Evolutionary conservation across 225 moss, liverwort and hornwort species (phyloP).

Genomic region (Pseudoscleropodium purum): DNA sequence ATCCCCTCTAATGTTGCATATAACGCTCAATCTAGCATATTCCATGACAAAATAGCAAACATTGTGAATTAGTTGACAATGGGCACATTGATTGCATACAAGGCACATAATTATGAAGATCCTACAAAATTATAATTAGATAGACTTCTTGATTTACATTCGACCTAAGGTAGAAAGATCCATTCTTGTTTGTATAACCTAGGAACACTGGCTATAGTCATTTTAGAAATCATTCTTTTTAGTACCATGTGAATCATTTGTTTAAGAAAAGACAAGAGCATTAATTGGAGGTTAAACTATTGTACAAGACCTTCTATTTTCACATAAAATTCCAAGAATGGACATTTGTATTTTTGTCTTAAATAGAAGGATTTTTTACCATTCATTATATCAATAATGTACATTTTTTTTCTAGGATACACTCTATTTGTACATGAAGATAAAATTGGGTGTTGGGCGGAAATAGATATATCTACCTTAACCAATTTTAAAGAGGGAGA

Average conservation of each 20-base stretch:
- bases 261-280: neutral
- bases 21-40: neutral
- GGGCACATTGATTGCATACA: neutral
- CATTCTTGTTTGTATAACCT: fast-evolving
- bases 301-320: neutral
- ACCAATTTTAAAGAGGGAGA: neutral
- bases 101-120: neutral
- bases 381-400: neutral
- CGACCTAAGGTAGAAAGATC: neutral
- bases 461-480: neutral
- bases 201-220: fast-evolving
- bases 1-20: too few relatives aligned
- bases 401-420: neutral
- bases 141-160: neutral
- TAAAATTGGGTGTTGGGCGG: fast-evolving
- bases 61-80: neutral
- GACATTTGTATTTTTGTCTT: neutral
- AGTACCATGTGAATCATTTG: fast-evolving
- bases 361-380: neutral
- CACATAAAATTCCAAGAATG: fast-evolving
- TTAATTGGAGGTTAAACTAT: neutral
- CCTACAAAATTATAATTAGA: fast-evolving
- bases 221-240: neutral
- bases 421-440: neutral
- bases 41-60: neutral